Percentiles rank a stretch among this genome's conserved stretches.
phyloP scores from a whole-genome alignment of 1,284 basidiomycete species.

The Microbotryum scabiosae region DNA sequence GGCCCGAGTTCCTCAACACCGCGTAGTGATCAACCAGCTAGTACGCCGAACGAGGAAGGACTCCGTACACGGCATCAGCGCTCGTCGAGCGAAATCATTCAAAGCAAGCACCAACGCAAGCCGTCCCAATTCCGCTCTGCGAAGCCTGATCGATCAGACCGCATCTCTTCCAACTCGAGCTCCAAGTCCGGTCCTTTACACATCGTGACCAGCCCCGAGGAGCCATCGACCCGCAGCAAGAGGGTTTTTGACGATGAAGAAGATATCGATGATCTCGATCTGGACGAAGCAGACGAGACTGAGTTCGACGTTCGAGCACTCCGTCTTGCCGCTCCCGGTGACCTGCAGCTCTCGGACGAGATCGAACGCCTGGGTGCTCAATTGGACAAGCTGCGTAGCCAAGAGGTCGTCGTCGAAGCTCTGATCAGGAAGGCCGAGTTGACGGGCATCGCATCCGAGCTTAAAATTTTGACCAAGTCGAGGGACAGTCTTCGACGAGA shows the following conservation, averaged over 20 bases:
- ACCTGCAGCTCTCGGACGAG: slow-evolving; percentile 73
- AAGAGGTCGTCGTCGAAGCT: slow-evolving; percentile 71
- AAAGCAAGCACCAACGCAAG: no score
- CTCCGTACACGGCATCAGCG: no score
- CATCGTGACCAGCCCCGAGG: background rate
- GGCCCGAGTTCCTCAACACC: no score
- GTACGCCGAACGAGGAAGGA: no score
- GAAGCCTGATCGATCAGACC: background rate
- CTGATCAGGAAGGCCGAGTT: slow-evolving; percentile 89
- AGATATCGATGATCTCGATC: slow-evolving; percentile 13
- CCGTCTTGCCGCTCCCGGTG: slow-evolving; percentile 69
- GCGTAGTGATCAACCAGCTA: no score
- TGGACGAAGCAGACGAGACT: slow-evolving; percentile 9
- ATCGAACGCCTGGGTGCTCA: slow-evolving; percentile 66
- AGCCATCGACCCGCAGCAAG: slow-evolving; percentile 4
- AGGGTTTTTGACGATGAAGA: slow-evolving; percentile 40
- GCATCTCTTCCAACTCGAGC: background rate
- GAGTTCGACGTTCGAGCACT: slow-evolving; percentile 45
- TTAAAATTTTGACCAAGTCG: slow-evolving; percentile 69
- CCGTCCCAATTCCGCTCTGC: no score
- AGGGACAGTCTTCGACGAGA: slow-evolving; percentile 73
- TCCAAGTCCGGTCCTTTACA: background rate
- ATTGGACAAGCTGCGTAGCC: slow-evolving; percentile 64
- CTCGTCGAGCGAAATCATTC: no score
- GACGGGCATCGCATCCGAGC: slow-evolving; percentile 77